phyloP scores from a whole-genome alignment of 2,329 filamentous ascomycete species.

The Venturia effusa region DNA sequence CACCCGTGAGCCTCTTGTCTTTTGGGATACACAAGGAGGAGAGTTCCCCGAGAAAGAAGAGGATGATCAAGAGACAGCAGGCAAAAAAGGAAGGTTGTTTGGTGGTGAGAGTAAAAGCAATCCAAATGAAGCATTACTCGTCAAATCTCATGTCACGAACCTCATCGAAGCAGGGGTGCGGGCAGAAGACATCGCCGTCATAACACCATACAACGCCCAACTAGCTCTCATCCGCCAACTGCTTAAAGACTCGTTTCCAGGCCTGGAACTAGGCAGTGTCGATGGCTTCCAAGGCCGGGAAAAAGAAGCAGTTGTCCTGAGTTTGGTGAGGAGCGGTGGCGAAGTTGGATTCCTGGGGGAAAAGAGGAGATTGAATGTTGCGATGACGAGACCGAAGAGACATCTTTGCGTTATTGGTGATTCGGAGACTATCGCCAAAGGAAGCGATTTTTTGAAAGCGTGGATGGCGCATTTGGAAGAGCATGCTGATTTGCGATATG shows the following conservation, averaged over 20 bases:
- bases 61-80: slow-evolving; percentile 56
- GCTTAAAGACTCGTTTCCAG: slow-evolving; percentile 71
- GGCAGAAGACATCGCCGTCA: slow-evolving; percentile 77
- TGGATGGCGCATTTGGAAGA: slow-evolving; percentile 94
- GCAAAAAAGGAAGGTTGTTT: slow-evolving; percentile 37
- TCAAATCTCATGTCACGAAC: slow-evolving; percentile 63
- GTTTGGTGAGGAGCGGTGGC: slow-evolving; percentile 82
- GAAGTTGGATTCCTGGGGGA: slow-evolving; percentile 88
- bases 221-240: slow-evolving; percentile 63
- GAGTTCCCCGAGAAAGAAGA: slow-evolving; percentile 78
- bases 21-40: slow-evolving; percentile 93
- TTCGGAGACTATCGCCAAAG: slow-evolving; percentile 80
- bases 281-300: slow-evolving; percentile 96
- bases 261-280: slow-evolving; percentile 88
- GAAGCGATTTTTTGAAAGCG: slow-evolving; percentile 70
- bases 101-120: slow-evolving; percentile 76
- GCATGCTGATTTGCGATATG: slow-evolving; percentile 80
- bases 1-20: slow-evolving; percentile 76
- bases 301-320: slow-evolving; percentile 90
- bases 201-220: slow-evolving; percentile 92
- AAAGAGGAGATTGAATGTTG: slow-evolving; percentile 89
- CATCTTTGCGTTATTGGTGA: slow-evolving; percentile 88
- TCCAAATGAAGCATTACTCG: slow-evolving; percentile 75
- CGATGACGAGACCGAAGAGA: slow-evolving; percentile 89
- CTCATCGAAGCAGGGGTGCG: slow-evolving; percentile 71